These are phyloP conservation scores for Globisporangium emineosum DNA, from an alignment of 352 stramenopile genomes.

Conservation along the genomic window DNA sequence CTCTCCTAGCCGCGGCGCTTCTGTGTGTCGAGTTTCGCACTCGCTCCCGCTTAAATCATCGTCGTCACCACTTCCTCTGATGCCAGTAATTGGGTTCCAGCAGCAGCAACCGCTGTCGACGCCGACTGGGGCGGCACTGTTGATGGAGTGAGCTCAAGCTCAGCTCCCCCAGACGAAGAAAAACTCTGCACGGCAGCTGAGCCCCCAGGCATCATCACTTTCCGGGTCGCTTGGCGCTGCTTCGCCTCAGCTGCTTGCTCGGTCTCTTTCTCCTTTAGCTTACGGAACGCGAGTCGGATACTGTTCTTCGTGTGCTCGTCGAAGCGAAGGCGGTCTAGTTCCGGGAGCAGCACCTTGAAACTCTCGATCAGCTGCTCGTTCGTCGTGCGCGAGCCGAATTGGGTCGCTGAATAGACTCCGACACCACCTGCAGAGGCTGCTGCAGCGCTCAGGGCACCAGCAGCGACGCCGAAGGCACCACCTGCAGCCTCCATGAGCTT, in stretches of 20 bases:
- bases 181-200: neutral
- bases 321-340: constrained; percentile 51
- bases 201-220: constrained; percentile 7
- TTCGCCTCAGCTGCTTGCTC: constrained; percentile 8
- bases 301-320: constrained; percentile 60
- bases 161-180: neutral
- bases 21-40: neutral
- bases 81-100: neutral
- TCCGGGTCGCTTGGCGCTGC: constrained; percentile 13
- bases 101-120: neutral
- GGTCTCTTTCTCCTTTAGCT: constrained; percentile 32
- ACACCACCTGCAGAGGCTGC: neutral
- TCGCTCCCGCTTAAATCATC: neutral
- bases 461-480: neutral
- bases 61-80: neutral
- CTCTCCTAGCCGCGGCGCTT: neutral
- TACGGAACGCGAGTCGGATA: constrained; percentile 47
- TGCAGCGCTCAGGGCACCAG: neutral
- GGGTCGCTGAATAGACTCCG: neutral
- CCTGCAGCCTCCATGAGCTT: neutral
- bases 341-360: constrained; percentile 46
- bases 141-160: neutral
- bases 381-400: constrained; percentile 22
- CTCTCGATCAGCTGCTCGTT: constrained; percentile 49
- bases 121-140: neutral